phyloP scores from a whole-genome alignment of 352 stramenopile species.

The Phytophthora macrochlamydospora region DNA sequence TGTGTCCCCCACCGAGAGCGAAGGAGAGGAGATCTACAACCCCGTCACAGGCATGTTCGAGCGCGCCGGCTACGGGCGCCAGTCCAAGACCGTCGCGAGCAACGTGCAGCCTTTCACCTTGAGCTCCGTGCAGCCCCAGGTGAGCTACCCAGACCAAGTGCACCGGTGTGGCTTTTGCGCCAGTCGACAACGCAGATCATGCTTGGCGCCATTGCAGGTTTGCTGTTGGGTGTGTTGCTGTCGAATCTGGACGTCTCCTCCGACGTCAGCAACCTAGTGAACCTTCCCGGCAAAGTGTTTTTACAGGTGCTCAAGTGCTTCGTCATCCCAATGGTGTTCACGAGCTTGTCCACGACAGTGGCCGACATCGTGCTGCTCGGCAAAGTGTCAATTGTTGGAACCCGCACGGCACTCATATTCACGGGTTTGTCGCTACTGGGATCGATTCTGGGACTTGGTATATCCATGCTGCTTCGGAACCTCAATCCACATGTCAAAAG shows the following conservation, averaged over 20 bases:
- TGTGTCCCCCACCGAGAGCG: conserved; percentile 30
- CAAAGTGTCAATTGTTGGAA: conserved; percentile 66
- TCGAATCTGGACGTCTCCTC: conserved; percentile 37
- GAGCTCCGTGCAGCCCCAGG: conserved; percentile 17
- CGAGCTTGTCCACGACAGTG: conserved; percentile 59
- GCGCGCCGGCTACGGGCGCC: conserved; percentile 16
- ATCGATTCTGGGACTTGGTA: conserved; percentile 38
- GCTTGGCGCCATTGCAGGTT: conserved; percentile 40
- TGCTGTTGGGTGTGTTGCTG: conserved; percentile 37
- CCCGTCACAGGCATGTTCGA: conserved; percentile 31
- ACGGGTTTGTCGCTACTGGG: conserved; percentile 43
- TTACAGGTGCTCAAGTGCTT: conserved; percentile 57
- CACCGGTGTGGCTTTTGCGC: conserved; percentile 29
- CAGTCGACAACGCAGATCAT: conserved; percentile 52
- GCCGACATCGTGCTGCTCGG: conserved; percentile 70
- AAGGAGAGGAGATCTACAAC: conserved; percentile 30
- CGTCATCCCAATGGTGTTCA: conserved; percentile 74
- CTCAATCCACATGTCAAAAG: conserved; percentile 33
- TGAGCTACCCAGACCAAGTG: conserved; percentile 24
- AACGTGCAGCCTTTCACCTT: conserved; percentile 16
- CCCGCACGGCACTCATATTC: conserved; percentile 58
- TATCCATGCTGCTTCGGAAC: conserved; percentile 48
- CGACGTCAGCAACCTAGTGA: conserved; percentile 42
- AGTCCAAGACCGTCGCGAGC: conserved; percentile 18
- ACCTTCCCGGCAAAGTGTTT: conserved; percentile 50